These are phyloP conservation scores for Beta corolliflora DNA, from an alignment of 179 eudicot species.

Conservation along the genomic window DNA sequence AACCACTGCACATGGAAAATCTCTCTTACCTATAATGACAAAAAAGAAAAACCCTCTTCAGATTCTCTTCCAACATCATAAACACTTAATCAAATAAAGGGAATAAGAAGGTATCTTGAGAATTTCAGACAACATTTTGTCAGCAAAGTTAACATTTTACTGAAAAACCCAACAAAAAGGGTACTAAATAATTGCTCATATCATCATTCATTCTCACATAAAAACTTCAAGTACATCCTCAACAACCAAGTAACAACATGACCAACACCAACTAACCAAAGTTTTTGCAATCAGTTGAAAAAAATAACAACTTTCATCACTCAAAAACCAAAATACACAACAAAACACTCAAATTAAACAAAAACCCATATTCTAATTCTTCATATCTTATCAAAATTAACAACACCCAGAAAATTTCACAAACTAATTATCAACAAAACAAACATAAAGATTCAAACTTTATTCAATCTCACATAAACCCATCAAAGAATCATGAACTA, in stretches of 20 bases:
- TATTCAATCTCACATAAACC: constrained; percentile 13
- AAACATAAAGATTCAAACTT: constrained; percentile 19
- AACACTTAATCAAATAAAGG: constrained; percentile 7
- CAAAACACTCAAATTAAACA: background rate
- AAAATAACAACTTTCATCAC: background rate
- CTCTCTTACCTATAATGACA: constrained; percentile 20
- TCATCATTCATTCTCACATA: background rate
- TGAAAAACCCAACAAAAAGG: constrained; percentile 15
- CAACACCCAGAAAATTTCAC: constrained; percentile 1
- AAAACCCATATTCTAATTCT: background rate
- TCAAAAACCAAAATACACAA: background rate
- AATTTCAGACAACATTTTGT: background rate
- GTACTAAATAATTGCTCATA: constrained; percentile 6
- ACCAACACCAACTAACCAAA: background rate
- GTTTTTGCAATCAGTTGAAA: background rate
- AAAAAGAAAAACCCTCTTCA: constrained; percentile 26
- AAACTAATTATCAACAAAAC: background rate
- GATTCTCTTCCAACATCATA: constrained; percentile 27
- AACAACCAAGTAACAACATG: background rate
- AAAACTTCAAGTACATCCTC: background rate
- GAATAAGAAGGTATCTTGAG: background rate
- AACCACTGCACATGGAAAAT: constrained; percentile 55
- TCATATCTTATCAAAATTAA: background rate
- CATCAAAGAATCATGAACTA: constrained; percentile 10
- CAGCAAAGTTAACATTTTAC: background rate